phyloP scores from a whole-genome alignment of 805 yeast species.

The Metschnikowia gelsemii region DNA sequence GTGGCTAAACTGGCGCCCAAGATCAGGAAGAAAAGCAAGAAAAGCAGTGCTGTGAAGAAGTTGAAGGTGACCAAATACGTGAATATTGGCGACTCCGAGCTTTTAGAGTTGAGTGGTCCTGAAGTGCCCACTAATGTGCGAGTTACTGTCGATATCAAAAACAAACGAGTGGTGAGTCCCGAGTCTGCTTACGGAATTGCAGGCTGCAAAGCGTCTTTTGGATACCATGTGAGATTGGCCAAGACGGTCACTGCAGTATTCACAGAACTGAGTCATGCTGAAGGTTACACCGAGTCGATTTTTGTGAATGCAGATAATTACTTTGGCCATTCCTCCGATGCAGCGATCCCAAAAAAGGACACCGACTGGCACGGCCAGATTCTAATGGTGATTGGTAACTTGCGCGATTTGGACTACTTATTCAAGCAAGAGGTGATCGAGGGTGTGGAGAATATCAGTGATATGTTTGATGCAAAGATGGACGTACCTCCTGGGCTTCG shows the following conservation, averaged over 20 bases:
- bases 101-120: slow-evolving; percentile 52
- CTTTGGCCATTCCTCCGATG: slow-evolving; percentile 34
- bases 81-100: slow-evolving; percentile 65
- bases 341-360: slow-evolving; percentile 24
- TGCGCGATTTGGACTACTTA: slow-evolving; percentile 53
- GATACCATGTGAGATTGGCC: slow-evolving; percentile 73
- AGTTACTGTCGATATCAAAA: slow-evolving; percentile 72
- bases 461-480: slow-evolving; percentile 67
- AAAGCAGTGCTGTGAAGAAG: slow-evolving; percentile 36
- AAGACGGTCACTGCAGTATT: slow-evolving; percentile 60
- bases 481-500: slow-evolving; percentile 54
- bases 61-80: slow-evolving; percentile 66
- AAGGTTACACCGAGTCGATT: slow-evolving; percentile 68
- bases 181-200: slow-evolving; percentile 62
- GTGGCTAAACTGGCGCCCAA: slow-evolving; percentile 43
- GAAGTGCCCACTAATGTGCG: slow-evolving; percentile 75
- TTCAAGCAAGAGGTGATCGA: slow-evolving; percentile 55
- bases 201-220: slow-evolving; percentile 63
- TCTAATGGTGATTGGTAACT: slow-evolving; percentile 62
- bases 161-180: slow-evolving; percentile 66
- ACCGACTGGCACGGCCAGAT: slow-evolving; percentile 27
- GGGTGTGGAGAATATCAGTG: slow-evolving; percentile 53
- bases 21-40: slow-evolving; percentile 44
- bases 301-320: slow-evolving; percentile 70
- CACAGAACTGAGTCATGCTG: slow-evolving; percentile 61